These are phyloP conservation scores for Furcasterigmium furcatum DNA, from an alignment of 2,329 filamentous ascomycete genomes.

Conservation along the genomic window DNA sequence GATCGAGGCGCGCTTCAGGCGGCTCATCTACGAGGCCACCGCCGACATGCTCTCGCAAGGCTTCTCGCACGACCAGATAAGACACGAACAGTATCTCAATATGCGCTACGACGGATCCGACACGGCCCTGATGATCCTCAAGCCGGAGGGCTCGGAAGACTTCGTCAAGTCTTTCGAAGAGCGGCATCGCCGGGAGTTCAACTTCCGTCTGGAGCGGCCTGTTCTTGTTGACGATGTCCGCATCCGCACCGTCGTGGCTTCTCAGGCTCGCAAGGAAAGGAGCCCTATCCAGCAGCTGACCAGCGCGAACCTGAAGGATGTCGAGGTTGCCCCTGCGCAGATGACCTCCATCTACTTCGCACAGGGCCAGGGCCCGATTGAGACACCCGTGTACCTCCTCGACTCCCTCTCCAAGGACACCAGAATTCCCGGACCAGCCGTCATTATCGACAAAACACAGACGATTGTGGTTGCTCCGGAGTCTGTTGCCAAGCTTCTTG, in stretches of 20 bases:
- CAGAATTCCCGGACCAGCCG: constrained; percentile 56
- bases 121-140: constrained; percentile 85
- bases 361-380: too few species aligned
- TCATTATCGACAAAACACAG: constrained; percentile 70
- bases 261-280: too few species aligned
- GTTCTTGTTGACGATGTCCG: too few species aligned
- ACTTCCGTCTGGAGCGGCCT: constrained; percentile 89
- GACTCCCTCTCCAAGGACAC: constrained; percentile 14
- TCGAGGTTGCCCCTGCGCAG: too few species aligned
- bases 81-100: constrained; percentile 90
- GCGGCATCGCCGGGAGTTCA: constrained; percentile 90
- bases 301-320: too few species aligned
- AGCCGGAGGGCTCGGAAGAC: constrained; percentile 69
- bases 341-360: too few species aligned
- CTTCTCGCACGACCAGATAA: constrained; percentile 69
- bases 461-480: constrained; percentile 52
- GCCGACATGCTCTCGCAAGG: constrained; percentile 67
- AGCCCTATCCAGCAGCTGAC: too few species aligned
- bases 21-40: constrained; percentile 1
- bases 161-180: constrained; percentile 82
- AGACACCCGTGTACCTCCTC: constrained; percentile 15
- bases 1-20: constrained; percentile 19
- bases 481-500: constrained; percentile 31
- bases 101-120: constrained; percentile 91
- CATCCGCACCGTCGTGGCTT: constrained; percentile 84